phyloP scores from a whole-genome alignment of 768 basidiomycete species.

The Gelatoporia subvermispora region DNA sequence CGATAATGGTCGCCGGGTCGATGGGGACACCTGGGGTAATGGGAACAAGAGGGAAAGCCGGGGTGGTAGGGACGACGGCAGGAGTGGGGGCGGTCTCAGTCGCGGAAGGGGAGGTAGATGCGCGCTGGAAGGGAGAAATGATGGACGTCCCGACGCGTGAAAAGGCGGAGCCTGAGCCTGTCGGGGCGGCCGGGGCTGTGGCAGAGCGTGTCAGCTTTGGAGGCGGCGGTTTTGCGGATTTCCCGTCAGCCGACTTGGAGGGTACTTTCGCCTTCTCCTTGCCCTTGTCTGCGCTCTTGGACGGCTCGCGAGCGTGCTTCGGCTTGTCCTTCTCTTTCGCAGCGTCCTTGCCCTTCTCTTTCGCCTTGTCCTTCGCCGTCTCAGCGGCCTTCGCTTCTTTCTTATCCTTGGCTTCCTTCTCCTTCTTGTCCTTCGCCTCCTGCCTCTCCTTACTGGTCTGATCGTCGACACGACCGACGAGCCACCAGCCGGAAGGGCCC shows the following conservation, averaged over 20 bases:
- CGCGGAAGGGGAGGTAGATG: too few species aligned
- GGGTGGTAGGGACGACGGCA: not conserved
- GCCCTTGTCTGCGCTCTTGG: not conserved
- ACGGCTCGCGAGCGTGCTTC: not conserved
- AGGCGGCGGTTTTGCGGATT: too few species aligned
- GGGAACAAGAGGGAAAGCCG: slow-evolving; percentile 11
- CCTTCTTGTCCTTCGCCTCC: not conserved
- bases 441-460: not conserved
- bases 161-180: too few species aligned
- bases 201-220: not conserved
- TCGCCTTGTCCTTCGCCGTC: not conserved
- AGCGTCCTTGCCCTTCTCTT: not conserved
- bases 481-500: slow-evolving; percentile 22
- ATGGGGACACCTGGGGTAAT: slow-evolving; percentile 10
- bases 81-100: not conserved
- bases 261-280: not conserved
- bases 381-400: not conserved
- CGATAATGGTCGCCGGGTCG: slow-evolving; percentile 11
- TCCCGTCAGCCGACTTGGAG: not conserved
- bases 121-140: too few species aligned
- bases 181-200: not conserved
- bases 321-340: not conserved
- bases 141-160: too few species aligned
- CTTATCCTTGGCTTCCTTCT: slow-evolving; percentile 4
- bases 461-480: slow-evolving; percentile 11